These are phyloP conservation scores for Begonia peltatifolia DNA, from an alignment of 306 rosid genomes.

Conservation along the genomic window DNA sequence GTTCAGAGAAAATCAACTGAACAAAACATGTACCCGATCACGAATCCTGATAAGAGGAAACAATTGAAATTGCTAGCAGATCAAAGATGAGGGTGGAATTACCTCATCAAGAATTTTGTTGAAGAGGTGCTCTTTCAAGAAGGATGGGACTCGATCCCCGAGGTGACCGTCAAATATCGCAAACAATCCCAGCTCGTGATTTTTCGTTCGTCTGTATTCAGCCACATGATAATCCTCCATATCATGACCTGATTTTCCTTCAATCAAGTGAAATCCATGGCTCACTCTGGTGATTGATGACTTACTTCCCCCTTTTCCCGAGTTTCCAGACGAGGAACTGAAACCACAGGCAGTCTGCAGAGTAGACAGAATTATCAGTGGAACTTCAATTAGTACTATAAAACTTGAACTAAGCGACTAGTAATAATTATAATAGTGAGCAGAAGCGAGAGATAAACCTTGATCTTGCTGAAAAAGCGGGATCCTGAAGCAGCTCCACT, in stretches of 20 bases:
- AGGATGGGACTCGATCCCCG: conserved; percentile 7
- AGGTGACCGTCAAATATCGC: conserved; percentile 12
- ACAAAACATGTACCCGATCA: too few relatives aligned
- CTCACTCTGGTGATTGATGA: not conserved
- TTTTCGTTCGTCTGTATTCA: conserved; percentile 1
- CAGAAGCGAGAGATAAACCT: not conserved
- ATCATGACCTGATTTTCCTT: conserved; percentile 10
- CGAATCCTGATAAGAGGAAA: too few relatives aligned
- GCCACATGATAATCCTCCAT: conserved; percentile 16
- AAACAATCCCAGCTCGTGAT: conserved; percentile 12
- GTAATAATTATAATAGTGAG: too few relatives aligned
- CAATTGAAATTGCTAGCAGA: not conserved
- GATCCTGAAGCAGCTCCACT: not conserved
- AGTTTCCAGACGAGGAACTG: conserved; percentile 2
- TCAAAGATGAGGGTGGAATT: not conserved
- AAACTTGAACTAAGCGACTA: too few relatives aligned
- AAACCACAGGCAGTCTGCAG: conserved; percentile 7
- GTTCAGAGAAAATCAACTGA: too few relatives aligned
- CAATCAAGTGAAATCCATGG: conserved; percentile 9
- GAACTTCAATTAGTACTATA: too few relatives aligned
- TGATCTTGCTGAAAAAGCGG: not conserved
- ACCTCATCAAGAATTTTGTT: conserved; percentile 11
- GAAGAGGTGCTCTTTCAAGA: conserved; percentile 7
- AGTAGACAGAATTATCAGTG: not conserved
- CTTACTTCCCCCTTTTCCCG: conserved; percentile 5